Percentiles rank a stretch among this genome's conserved stretches.
These are phyloP conservation scores for Penicillium brevicompactum DNA, from an alignment of 2,329 filamentous ascomycete species.

Conservation along the genomic window DNA sequence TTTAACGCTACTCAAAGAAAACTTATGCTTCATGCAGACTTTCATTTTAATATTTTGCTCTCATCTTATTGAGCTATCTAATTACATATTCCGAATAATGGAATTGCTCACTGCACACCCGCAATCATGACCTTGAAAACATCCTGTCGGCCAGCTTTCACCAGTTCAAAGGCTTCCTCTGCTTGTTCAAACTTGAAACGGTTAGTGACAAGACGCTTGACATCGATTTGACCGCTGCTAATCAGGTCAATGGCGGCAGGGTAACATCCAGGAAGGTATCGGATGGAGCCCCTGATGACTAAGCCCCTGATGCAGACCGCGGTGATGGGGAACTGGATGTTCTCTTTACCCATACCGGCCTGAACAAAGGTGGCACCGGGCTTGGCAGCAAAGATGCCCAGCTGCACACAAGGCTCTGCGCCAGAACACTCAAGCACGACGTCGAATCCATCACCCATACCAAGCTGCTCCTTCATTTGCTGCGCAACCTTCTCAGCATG, in stretches of 20 bases:
- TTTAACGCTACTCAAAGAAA: too few species aligned
- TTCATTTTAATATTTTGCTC: too few species aligned
- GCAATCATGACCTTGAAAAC: too few species aligned
- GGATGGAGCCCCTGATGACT: conserved; percentile 81
- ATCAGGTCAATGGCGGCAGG: conserved; percentile 79
- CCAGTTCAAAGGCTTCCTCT: too few species aligned
- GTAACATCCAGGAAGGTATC: conserved; percentile 88
- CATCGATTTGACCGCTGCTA: conserved; percentile 66
- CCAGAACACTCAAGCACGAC: conserved; percentile 79
- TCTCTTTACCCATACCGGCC: conserved; percentile 84
- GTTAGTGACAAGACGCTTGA: too few species aligned
- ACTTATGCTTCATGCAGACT: too few species aligned
- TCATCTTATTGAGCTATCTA: too few species aligned
- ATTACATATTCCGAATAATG: too few species aligned
- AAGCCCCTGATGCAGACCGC: conserved; percentile 87
- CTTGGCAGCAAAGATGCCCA: conserved; percentile 69
- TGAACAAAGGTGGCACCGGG: conserved; percentile 78
- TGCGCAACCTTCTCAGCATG: conserved; percentile 71
- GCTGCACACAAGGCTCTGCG: conserved; percentile 76
- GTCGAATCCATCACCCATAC: conserved; percentile 70
- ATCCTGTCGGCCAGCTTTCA: too few species aligned
- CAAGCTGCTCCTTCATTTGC: conserved; percentile 61
- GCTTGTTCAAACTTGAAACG: too few species aligned
- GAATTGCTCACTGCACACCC: too few species aligned
- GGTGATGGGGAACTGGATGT: conserved; percentile 91